Evolutionary conservation across 2,329 filamentous ascomycete genomes (phyloP).

Genomic region (Chrysoporthe cubensis): DNA sequence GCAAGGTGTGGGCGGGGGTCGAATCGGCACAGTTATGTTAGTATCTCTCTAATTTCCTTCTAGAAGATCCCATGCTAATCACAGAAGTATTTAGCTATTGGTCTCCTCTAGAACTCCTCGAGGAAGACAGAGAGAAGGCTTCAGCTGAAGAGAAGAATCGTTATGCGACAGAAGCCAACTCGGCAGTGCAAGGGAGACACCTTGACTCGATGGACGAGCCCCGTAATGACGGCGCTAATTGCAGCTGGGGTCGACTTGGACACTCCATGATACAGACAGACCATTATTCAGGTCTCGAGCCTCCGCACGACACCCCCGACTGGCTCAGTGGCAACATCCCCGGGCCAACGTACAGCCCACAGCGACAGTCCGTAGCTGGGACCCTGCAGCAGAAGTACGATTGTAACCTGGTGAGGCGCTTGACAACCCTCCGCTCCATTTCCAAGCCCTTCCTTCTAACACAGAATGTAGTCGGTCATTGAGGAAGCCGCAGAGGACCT

Average conservation of each 20-base stretch:
- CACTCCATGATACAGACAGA: background rate
- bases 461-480: constrained; percentile 9
- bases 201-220: background rate
- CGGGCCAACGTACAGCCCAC: background rate
- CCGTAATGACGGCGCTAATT: background rate
- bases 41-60: background rate
- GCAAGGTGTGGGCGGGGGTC: background rate
- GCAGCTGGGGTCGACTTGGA: too few species aligned
- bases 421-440: background rate
- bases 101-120: background rate
- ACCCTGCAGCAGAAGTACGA: background rate
- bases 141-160: background rate
- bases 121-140: background rate
- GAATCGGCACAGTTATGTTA: constrained; percentile 14
- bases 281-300: background rate
- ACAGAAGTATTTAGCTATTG: background rate
- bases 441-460: background rate
- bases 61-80: background rate
- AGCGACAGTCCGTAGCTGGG: too few species aligned
- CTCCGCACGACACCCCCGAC: background rate
- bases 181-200: background rate
- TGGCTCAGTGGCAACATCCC: background rate
- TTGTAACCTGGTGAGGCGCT: constrained; percentile 4
- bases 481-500: constrained; percentile 18
- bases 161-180: too few species aligned